phyloP scores from a whole-genome alignment of 1,284 basidiomycete genomes.

The Sanghuangporus sanghuang region DNA sequence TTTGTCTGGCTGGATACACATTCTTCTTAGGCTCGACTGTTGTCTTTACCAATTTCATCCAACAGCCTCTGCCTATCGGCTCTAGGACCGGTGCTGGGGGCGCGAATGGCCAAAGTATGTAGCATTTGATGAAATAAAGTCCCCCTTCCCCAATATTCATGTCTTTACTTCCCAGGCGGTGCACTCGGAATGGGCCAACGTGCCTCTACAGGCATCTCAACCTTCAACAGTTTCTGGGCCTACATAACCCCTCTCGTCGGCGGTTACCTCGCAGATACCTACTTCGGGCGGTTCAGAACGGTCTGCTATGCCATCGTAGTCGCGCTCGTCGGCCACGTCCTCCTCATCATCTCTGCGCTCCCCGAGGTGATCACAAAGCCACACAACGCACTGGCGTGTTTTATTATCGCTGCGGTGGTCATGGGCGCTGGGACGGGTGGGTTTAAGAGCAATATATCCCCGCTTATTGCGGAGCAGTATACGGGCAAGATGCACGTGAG shows the following conservation, averaged over 20 bases:
- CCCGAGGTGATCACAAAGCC: constrained; percentile 63
- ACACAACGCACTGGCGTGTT: constrained; percentile 53
- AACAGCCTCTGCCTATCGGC: constrained; percentile 58
- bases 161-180: constrained; percentile 31
- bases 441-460: constrained; percentile 80
- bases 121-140: background rate
- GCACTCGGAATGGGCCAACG: constrained; percentile 65
- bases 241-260: constrained; percentile 59
- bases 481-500: constrained; percentile 49
- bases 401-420: constrained; percentile 61
- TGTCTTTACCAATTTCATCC: constrained; percentile 74
- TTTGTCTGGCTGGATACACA: background rate
- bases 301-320: constrained; percentile 53
- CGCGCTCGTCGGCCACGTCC: constrained; percentile 61
- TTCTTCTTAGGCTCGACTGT: background rate
- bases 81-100: constrained; percentile 67
- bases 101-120: constrained; percentile 34
- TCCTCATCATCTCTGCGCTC: constrained; percentile 69
- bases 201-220: constrained; percentile 64
- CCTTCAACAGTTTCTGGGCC: constrained; percentile 61
- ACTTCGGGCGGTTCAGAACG: constrained; percentile 73
- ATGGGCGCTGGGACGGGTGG: constrained; percentile 70
- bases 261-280: constrained; percentile 71
- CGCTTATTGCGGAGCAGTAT: constrained; percentile 78
- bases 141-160: background rate